Evolutionary conservation across 202 grass and related monocot genomes (phyloP), one percentile per base, ranked within the genome.

Genomic region (Musa balbisiana): DNA sequence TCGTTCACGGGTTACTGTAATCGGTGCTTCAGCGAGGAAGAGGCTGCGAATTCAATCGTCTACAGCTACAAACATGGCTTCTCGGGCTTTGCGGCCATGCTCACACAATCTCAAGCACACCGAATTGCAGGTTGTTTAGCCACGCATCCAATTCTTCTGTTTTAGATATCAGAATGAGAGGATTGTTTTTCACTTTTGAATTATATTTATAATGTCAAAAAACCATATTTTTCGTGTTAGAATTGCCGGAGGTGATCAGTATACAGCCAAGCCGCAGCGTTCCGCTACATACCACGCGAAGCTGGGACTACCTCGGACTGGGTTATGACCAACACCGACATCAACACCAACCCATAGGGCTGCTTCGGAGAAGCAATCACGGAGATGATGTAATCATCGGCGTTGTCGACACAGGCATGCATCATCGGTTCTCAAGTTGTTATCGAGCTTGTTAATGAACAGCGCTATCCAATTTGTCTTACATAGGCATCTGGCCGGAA

Each of bases 401-500:
- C 10, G 17, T 80, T 23, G 8, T 72, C 8, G 66, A 80, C 49
- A 5, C 78, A 23, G 67, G 67, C 26, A 43, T 15, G 26, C 26
- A 27, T 27, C 26, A 27, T 27, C 26, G 26, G 1, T 27, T 27
- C 26, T 27, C 26, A 27, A 27, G 26, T 27, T 27, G 26, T 27
- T 27, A 27, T 2, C 26, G 26, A 27, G 26, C 26, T 2, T 25
- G 25, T 25, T 25, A 25, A 25, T 25, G 25, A 25, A 25, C 25
- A 27, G 26, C 26, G 26, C 26, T 27, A 27, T 27, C 26, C 26
- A 27, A 27, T 27, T 27, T 27, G 26, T 2, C 26, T 27, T 27
- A 2, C 26, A 2, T 27, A 92, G 89, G 89, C 53, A 80, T 92
- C 29, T 92, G 83, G 89, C 83, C 86, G 1, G 89, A 92, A 72